Base-by-base conservation (phyloP, 495 filamentous ascomycete genomes). In the Aspergillus bertholletiae region DNA sequence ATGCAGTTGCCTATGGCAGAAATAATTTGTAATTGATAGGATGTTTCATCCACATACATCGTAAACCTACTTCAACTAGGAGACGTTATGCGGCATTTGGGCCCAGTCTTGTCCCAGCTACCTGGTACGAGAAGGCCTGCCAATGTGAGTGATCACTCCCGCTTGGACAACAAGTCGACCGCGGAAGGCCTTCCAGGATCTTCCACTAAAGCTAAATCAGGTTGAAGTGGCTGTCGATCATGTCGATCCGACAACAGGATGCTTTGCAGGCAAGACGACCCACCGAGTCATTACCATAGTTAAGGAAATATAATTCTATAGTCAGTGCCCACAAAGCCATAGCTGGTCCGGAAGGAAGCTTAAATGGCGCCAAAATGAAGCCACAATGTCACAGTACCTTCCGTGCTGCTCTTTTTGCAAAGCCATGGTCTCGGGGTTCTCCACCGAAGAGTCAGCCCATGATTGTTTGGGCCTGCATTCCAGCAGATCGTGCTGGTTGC, bases 401-500 rank as follows among this genome's bases (percentile, higher is more conserved):
- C 13, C 34, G 13, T 37, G 12, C n/a, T 13, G 17, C 39, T 43
- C n/a, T 43, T 43, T 47, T 11, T 28, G 5, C n/a, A 3, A 13
- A 37, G 12, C 24, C 22, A 7, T 27, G 22, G 45, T 3, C 21
- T 17, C 6, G 6, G n/a, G 15, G 23, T 40, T 17, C 17, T 32
- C 9, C 50, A 23, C 23, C 41, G 39, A 26, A 20, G 37, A 32
- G 41, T n/a, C 11, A 18, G n/a, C 47, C 34, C 13, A 39, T 40
- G 39, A 20, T 26, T 15, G 50, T 24, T 18, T 20, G 47, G 55
- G 37, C 57, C 63, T 55, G 58, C 63, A 66, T 66, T 66, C 63
- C 60, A 49, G 47, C 57, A 44, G 30, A 18, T 30, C 59, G 59
- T 59, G 51, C 58, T 32, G 56, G 55, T 60, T 66, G 60, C 63